phyloP scores from a whole-genome alignment of 768 basidiomycete species.

The Phaeotremella fagi region DNA sequence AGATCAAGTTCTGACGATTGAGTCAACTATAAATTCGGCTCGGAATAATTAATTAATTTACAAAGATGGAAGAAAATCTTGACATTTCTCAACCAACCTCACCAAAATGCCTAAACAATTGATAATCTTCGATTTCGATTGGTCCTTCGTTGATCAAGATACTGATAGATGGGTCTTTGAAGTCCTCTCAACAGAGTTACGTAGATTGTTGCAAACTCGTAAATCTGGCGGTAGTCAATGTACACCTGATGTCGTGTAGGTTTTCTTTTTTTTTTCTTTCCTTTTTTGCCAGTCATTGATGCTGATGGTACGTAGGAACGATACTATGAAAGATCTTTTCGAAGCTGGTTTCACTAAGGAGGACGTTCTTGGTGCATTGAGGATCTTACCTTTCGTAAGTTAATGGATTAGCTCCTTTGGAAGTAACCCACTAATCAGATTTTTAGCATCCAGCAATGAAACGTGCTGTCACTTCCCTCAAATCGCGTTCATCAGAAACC shows the following conservation, averaged over 20 bases:
- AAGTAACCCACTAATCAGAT: background rate
- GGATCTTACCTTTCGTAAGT: constrained; percentile 80
- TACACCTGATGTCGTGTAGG: constrained; percentile 86
- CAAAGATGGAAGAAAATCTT: too few relatives aligned
- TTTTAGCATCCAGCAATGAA: constrained; percentile 92
- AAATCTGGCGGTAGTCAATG: constrained; percentile 64
- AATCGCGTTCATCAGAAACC: constrained; percentile 61
- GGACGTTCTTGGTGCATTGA: constrained; percentile 72
- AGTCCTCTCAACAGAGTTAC: constrained; percentile 75
- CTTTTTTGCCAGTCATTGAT: background rate
- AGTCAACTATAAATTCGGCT: background rate
- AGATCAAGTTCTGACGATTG: background rate
- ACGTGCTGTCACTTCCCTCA: constrained; percentile 74
- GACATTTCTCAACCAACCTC: too few relatives aligned
- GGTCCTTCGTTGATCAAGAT: constrained; percentile 82
- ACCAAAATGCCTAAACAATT: constrained; percentile 56
- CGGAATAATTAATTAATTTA: too few relatives aligned
- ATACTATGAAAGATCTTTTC: constrained; percentile 63
- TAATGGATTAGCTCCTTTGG: background rate
- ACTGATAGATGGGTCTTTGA: constrained; percentile 78
- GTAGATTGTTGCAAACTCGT: constrained; percentile 69
- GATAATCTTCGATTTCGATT: constrained; percentile 95
- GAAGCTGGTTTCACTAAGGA: constrained; percentile 62
- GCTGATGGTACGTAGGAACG: constrained; percentile 16
- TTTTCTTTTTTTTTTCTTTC: background rate